phyloP scores from a whole-genome alignment of 495 filamentous ascomycete species.

The Penicillium egyptiacum region DNA sequence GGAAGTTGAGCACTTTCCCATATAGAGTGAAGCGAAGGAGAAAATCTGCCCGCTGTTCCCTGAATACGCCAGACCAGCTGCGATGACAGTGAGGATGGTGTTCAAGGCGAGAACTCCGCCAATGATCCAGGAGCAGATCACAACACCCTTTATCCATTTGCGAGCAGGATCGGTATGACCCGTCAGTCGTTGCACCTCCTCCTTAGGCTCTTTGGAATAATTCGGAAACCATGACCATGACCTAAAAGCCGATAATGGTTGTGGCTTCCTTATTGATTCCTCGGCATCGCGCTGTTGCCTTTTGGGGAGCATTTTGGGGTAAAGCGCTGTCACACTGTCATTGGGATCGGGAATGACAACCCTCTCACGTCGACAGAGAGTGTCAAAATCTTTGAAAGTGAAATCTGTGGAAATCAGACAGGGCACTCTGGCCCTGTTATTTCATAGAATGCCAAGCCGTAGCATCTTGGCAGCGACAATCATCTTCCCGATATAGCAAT shows the following conservation, averaged over 20 bases:
- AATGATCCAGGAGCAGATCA: neutral
- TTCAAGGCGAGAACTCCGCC: neutral
- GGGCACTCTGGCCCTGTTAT: neutral
- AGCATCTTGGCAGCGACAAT: neutral
- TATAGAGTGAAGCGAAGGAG: neutral
- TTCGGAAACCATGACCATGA: neutral
- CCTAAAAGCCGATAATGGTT: neutral
- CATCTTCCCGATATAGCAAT: neutral
- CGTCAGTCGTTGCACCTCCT: neutral
- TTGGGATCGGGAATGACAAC: neutral
- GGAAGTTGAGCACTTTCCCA: neutral
- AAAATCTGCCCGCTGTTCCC: neutral
- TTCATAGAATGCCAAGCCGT: neutral
- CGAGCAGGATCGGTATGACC: neutral
- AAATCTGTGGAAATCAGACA: neutral
- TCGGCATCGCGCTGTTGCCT: neutral
- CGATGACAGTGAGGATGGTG: neutral
- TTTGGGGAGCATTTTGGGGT: neutral
- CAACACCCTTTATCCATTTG: neutral
- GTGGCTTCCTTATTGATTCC: neutral
- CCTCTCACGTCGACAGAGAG: neutral
- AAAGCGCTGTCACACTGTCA: neutral
- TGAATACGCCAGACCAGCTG: slow-evolving; percentile 1
- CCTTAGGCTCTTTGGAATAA: neutral
- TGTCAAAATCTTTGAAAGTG: neutral